These are phyloP conservation scores for Chlorociboria aeruginascens DNA, from an alignment of 495 filamentous ascomycete genomes.

Conservation along the genomic window DNA sequence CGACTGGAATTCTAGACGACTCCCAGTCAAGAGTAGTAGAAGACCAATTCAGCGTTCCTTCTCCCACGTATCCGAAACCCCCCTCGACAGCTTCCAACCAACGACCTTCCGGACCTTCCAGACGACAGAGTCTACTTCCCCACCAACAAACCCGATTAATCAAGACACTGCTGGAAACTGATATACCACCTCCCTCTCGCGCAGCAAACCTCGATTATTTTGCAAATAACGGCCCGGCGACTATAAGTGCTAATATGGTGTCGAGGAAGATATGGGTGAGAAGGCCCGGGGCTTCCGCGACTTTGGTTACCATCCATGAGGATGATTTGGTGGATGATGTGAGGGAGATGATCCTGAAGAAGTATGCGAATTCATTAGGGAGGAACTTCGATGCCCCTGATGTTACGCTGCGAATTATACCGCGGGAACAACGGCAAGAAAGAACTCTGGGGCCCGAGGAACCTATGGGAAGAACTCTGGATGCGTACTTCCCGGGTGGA, in stretches of 20 bases:
- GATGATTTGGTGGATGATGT: slow-evolving; percentile 93
- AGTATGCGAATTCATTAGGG: slow-evolving; percentile 88
- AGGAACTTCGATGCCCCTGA: slow-evolving; percentile 84
- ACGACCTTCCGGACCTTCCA: slow-evolving; percentile 5
- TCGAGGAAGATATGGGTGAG: slow-evolving; percentile 85
- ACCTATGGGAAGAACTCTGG: slow-evolving; percentile 61
- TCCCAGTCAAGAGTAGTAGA: neutral
- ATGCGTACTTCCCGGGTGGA: slow-evolving; percentile 78
- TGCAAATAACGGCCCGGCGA: slow-evolving; percentile 23
- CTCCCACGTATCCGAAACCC: neutral
- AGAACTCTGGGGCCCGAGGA: slow-evolving; percentile 78
- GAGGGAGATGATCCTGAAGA: slow-evolving; percentile 80
- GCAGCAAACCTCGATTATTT: slow-evolving; percentile 21
- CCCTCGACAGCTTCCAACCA: neutral
- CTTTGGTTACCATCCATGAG: slow-evolving; percentile 70
- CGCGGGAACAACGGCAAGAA: slow-evolving; percentile 38
- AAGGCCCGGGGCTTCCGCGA: slow-evolving; percentile 72
- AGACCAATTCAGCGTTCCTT: neutral
- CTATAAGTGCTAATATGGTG: slow-evolving; percentile 28
- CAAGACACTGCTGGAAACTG: slow-evolving; percentile 30
- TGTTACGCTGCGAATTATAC: slow-evolving; percentile 52
- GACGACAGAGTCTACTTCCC: slow-evolving; percentile 33
- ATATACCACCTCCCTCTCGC: slow-evolving; percentile 21
- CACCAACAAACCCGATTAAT: slow-evolving; percentile 34
- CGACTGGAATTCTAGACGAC: too few species aligned